These are phyloP conservation scores for Talaromyces sp. DNA, from an alignment of 2,329 filamentous ascomycete species.

Conservation along the genomic window DNA sequence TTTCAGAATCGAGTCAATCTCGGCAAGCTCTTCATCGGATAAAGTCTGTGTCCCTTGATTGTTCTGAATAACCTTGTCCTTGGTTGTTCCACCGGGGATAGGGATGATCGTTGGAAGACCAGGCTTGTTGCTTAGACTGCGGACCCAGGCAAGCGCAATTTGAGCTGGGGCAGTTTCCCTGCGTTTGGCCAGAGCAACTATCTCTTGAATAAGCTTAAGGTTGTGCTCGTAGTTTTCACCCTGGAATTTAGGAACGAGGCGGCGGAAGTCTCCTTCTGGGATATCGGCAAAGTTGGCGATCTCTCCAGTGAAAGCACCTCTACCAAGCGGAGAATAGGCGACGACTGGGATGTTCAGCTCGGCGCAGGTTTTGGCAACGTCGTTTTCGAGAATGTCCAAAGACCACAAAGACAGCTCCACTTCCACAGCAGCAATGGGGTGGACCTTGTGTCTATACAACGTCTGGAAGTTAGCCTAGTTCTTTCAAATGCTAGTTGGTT, in stretches of 20 bases:
- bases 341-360: slow-evolving; percentile 55
- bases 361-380: slow-evolving; percentile 51
- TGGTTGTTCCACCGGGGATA: slow-evolving; percentile 39
- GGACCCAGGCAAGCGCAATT: slow-evolving; percentile 47
- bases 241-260: slow-evolving; percentile 44
- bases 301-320: slow-evolving; percentile 51
- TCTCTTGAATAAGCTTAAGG: slow-evolving; percentile 43
- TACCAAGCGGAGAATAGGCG: slow-evolving; percentile 56
- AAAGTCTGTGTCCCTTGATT: slow-evolving; percentile 29
- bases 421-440: slow-evolving; percentile 56
- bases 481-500: not conserved
- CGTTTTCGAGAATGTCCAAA: slow-evolving; percentile 55
- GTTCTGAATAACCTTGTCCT: slow-evolving; percentile 38
- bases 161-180: slow-evolving; percentile 45
- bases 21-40: slow-evolving; percentile 38
- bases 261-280: slow-evolving; percentile 44
- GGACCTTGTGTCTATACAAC: slow-evolving; percentile 27
- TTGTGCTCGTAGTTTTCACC: slow-evolving; percentile 48
- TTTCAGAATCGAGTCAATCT: slow-evolving; percentile 48
- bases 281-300: slow-evolving; percentile 45
- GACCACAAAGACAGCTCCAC: slow-evolving; percentile 56
- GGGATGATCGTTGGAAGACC: slow-evolving; percentile 37
- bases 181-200: slow-evolving; percentile 39
- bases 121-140: slow-evolving; percentile 25
- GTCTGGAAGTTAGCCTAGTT: not conserved